Evolutionary conservation across 345 rosid species (phyloP).

Genomic region (Murraya paniculata): DNA sequence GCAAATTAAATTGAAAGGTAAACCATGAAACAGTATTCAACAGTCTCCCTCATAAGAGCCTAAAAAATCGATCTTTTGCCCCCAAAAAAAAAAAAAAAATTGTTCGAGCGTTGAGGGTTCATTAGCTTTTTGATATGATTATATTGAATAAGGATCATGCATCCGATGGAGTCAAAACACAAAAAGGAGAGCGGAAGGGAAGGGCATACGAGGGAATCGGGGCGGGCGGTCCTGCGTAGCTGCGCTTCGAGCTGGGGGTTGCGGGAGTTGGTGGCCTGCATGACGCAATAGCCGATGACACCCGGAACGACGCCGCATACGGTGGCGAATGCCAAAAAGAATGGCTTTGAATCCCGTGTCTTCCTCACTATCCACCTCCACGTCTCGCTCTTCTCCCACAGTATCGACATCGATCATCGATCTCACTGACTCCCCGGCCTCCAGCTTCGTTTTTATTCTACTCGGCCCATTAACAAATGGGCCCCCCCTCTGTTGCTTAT

Average conservation of each 20-base stretch:
- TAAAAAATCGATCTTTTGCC: background rate
- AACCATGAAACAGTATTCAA: background rate
- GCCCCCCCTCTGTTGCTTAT: too few relatives aligned
- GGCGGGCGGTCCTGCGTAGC: constrained; percentile 76
- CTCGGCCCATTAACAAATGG: too few relatives aligned
- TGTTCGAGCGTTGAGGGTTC: background rate
- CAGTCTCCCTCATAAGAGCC: background rate
- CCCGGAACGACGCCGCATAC: constrained; percentile 91
- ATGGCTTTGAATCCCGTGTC: constrained; percentile 80
- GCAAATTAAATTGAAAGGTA: background rate
- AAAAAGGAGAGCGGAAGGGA: background rate
- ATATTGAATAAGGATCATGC: background rate
- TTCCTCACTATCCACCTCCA: constrained; percentile 82
- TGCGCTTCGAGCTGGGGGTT: constrained; percentile 80
- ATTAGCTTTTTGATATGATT: too few relatives aligned
- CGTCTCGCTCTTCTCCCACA: constrained; percentile 65
- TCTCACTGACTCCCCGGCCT: too few relatives aligned
- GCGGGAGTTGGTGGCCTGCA: constrained; percentile 76
- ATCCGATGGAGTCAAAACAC: background rate
- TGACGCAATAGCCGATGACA: constrained; percentile 77
- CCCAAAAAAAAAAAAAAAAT: background rate
- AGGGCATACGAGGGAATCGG: constrained; percentile 64
- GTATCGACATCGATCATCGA: constrained; percentile 40
- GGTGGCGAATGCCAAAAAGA: constrained; percentile 88
- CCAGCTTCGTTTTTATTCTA: too few relatives aligned